These are phyloP conservation scores for Sclerotinia subarctica DNA, from an alignment of 2,329 filamentous ascomycete species.

Conservation along the genomic window DNA sequence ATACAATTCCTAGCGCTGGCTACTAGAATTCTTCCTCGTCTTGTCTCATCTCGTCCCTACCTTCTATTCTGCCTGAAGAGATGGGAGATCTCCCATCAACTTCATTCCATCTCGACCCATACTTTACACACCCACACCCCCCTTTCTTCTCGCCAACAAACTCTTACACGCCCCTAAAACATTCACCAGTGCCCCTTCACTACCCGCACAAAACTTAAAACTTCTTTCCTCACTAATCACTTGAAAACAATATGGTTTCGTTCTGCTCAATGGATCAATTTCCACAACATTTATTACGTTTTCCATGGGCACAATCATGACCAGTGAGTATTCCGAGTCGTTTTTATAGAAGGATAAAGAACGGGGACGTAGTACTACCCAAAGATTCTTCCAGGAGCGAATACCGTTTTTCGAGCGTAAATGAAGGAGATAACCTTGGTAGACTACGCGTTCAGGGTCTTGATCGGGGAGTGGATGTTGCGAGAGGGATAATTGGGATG, in stretches of 20 bases:
- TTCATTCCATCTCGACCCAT: neutral
- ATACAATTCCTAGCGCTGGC: slow-evolving; percentile 12
- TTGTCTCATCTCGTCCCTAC: neutral
- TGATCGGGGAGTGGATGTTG: slow-evolving; percentile 44
- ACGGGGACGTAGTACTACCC: slow-evolving; percentile 84
- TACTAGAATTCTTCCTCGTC: neutral
- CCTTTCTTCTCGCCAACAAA: slow-evolving; percentile 66
- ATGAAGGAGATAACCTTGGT: slow-evolving; percentile 85
- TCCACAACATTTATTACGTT: slow-evolving; percentile 88
- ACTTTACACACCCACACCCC: slow-evolving; percentile 37
- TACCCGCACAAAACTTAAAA: slow-evolving; percentile 70
- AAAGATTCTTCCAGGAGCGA: slow-evolving; percentile 90
- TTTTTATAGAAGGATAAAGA: slow-evolving; percentile 91
- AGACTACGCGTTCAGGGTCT: slow-evolving; percentile 85
- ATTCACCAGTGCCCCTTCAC: slow-evolving; percentile 78
- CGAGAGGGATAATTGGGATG: slow-evolving; percentile 60
- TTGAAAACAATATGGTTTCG: slow-evolving; percentile 83
- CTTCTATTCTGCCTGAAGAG: too few relatives aligned
- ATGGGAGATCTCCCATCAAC: neutral
- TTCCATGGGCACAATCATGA: slow-evolving; percentile 74
- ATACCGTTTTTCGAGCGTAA: slow-evolving; percentile 80
- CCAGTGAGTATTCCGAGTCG: slow-evolving; percentile 82
- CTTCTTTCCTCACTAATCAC: slow-evolving; percentile 91
- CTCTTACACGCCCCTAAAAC: slow-evolving; percentile 93
- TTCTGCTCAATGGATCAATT: slow-evolving; percentile 81